phyloP scores from a whole-genome alignment of 305 asterid species.

The Petunia hybrid region DNA sequence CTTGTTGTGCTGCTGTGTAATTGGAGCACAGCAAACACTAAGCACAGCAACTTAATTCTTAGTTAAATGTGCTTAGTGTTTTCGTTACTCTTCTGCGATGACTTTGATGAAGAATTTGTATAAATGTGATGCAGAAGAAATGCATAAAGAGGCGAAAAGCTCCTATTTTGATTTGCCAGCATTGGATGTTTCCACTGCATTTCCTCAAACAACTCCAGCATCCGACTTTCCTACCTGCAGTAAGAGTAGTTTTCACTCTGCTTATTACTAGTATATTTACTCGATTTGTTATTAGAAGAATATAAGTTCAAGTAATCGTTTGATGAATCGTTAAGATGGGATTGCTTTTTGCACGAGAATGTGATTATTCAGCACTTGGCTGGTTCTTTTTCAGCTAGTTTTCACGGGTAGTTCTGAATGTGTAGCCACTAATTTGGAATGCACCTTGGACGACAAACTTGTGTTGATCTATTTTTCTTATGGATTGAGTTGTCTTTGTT shows the following conservation, averaged over 20 bases:
- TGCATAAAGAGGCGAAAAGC: constrained; percentile 63
- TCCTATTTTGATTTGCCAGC: constrained; percentile 75
- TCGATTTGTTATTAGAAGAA: background rate
- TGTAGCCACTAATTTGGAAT: no score
- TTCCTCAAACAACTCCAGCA: constrained; percentile 99
- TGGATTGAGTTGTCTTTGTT: no score
- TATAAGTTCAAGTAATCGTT: background rate
- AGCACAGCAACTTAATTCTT: no score
- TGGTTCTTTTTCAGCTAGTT: no score
- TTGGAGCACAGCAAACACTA: no score
- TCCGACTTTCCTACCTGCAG: constrained; percentile 84
- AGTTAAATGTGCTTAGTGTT: background rate
- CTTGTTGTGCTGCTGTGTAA: no score
- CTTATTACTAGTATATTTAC: background rate
- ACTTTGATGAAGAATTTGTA: background rate
- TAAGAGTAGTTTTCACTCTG: constrained; percentile 39
- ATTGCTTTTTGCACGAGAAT: no score
- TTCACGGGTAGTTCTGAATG: no score
- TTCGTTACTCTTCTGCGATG: background rate
- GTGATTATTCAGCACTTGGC: no score
- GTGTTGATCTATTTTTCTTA: no score
- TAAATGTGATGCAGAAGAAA: constrained; percentile 57
- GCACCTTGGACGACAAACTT: no score
- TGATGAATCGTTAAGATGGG: background rate
- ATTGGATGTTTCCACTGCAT: constrained; percentile 80